phyloP scores from a whole-genome alignment of 2,329 filamentous ascomycete species.

The Colletotrichum caudatum region DNA sequence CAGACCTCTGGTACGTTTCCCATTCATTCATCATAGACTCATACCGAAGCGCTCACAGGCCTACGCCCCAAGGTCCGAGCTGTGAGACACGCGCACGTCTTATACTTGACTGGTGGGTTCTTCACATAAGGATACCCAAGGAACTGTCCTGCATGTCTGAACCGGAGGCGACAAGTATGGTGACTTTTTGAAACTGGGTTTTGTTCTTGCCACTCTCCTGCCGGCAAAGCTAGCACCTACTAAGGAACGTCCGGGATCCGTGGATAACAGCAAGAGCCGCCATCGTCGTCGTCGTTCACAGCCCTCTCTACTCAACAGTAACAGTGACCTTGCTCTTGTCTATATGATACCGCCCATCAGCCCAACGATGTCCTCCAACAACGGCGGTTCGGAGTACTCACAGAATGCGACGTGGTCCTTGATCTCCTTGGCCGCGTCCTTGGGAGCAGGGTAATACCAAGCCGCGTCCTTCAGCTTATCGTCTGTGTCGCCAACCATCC shows the following conservation, averaged over 20 bases:
- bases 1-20: too few relatives aligned
- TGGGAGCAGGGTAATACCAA: constrained; percentile 68
- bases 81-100: neutral
- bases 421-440: constrained; percentile 62
- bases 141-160: too few relatives aligned
- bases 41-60: neutral
- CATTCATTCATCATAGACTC: too few relatives aligned
- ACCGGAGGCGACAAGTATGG: neutral
- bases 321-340: constrained; percentile 52
- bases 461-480: constrained; percentile 64
- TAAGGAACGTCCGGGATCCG: too few relatives aligned
- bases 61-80: neutral
- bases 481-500: constrained; percentile 47
- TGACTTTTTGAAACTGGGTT: neutral
- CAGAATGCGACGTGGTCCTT: constrained; percentile 70
- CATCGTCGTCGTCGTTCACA: neutral
- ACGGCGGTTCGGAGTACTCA: constrained; percentile 49
- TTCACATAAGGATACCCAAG: neutral
- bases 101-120: neutral
- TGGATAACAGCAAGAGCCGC: neutral
- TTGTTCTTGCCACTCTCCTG: neutral
- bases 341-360: constrained; percentile 39
- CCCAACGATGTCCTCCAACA: neutral
- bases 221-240: neutral
- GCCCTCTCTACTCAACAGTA: constrained; percentile 32